phyloP scores from a whole-genome alignment of 768 basidiomycete genomes.

The Leucocoprinus leucothites region DNA sequence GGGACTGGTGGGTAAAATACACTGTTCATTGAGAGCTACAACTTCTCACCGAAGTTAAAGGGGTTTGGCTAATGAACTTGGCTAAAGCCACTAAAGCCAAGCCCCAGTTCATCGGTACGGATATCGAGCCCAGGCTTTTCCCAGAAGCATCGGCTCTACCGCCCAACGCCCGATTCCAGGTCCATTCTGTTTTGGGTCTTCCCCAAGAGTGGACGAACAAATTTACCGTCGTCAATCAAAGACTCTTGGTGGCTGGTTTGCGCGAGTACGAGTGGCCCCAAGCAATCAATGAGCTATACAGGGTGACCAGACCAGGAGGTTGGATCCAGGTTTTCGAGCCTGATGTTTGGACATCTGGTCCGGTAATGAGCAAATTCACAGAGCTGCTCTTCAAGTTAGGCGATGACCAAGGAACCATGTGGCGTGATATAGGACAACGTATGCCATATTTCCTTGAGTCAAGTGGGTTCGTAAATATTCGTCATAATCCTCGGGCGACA shows the following conservation, averaged over 20 bases:
- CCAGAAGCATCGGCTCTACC: constrained; percentile 3
- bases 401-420: constrained; percentile 1
- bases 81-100: not conserved
- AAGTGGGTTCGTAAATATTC: constrained; percentile 5
- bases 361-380: not conserved
- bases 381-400: constrained; percentile 1
- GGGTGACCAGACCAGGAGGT: constrained; percentile 7
- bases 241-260: constrained; percentile 5
- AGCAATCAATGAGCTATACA: constrained; percentile 4
- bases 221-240: constrained; percentile 10
- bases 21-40: no score
- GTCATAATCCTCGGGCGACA: not conserved
- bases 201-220: constrained; percentile 9
- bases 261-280: constrained; percentile 6
- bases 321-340: constrained; percentile 4
- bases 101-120: not conserved
- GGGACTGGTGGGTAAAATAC: constrained; percentile 1
- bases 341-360: constrained; percentile 4
- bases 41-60: not conserved
- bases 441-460: not conserved
- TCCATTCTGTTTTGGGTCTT: constrained; percentile 5
- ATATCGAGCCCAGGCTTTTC: constrained; percentile 5
- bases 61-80: constrained; percentile 1
- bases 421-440: not conserved
- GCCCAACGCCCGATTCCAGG: not conserved